These are phyloP conservation scores for Solanum hybrid DNA, from an alignment of 305 asterid species.

Conservation along the genomic window DNA sequence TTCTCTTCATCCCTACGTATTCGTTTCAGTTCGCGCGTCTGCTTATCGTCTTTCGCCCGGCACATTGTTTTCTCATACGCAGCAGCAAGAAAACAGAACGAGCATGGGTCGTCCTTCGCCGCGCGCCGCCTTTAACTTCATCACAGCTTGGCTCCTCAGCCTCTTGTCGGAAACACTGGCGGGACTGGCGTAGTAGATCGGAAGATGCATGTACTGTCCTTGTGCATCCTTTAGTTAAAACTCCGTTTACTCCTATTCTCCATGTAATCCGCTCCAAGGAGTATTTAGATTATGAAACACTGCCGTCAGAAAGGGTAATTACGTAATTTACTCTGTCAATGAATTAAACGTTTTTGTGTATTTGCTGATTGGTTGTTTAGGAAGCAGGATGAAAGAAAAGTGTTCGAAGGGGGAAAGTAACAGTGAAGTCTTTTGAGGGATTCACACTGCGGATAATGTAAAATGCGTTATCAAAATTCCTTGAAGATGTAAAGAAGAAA, in stretches of 20 bases:
- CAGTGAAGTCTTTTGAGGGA: constrained; percentile 81
- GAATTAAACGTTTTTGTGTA: background rate
- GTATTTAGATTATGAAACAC: background rate
- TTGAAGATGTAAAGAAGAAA: constrained; percentile 84
- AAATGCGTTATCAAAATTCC: constrained; percentile 74
- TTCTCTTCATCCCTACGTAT: background rate
- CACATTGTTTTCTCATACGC: background rate
- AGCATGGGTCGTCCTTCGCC: background rate
- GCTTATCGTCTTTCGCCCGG: background rate
- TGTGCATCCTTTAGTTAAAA: background rate
- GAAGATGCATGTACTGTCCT: background rate
- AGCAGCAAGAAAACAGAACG: background rate
- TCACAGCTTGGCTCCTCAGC: background rate
- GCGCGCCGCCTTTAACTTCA: background rate
- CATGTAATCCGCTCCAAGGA: background rate
- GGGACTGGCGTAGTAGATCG: background rate
- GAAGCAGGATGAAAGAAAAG: constrained; percentile 84
- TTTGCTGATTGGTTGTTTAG: constrained; percentile 29
- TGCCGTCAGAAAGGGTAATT: background rate
- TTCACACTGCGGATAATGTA: constrained; percentile 50
- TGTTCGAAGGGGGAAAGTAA: constrained; percentile 82
- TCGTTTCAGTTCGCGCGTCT: background rate
- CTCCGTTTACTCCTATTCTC: background rate
- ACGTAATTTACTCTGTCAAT: background rate
- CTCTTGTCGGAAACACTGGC: background rate